Conservation (phyloP, 2,329 filamentous ascomycete genomes). For the Aaosphaeria arxii region DNA sequence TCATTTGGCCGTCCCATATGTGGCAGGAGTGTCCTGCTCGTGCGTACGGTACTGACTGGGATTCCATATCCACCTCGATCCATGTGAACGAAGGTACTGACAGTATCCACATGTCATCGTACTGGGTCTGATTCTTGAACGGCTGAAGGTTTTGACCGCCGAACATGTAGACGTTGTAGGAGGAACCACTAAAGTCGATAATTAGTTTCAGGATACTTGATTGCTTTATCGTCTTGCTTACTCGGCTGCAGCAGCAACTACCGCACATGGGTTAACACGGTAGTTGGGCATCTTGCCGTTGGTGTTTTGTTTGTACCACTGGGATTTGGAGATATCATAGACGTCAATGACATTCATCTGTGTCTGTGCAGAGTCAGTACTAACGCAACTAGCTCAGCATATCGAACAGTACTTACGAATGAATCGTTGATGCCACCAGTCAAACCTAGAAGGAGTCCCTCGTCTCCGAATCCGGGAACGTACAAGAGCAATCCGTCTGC, state of each 20-base stretch:
- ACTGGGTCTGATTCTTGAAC: constrained; percentile 56
- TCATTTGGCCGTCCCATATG: constrained; percentile 76
- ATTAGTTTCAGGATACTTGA: constrained; percentile 3
- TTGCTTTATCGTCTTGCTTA: constrained; percentile 14
- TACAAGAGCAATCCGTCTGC: constrained; percentile 73
- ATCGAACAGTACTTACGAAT: constrained; percentile 52
- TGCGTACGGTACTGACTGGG: constrained; percentile 50
- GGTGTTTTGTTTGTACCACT: constrained; percentile 74
- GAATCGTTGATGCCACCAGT: constrained; percentile 69
- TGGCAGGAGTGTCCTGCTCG: constrained; percentile 75
- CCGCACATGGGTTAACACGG: constrained; percentile 66
- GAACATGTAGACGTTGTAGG: constrained; percentile 76
- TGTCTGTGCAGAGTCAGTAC: constrained; percentile 39
- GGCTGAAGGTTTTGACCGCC: constrained; percentile 72
- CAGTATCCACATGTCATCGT: constrained; percentile 75
- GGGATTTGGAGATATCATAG: constrained; percentile 69
- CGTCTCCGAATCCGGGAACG: constrained; percentile 70
- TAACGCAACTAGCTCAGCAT: background rate
- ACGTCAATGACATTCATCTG: constrained; percentile 73
- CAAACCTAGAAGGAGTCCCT: constrained; percentile 74
- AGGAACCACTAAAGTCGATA: constrained; percentile 54
- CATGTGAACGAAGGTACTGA: constrained; percentile 79
- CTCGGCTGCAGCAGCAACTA: constrained; percentile 69
- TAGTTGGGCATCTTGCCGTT: constrained; percentile 57
- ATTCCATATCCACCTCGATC: constrained; percentile 61